These are phyloP conservation scores for Lentinula detonsa DNA, from an alignment of 768 basidiomycete genomes.

Conservation along the genomic window DNA sequence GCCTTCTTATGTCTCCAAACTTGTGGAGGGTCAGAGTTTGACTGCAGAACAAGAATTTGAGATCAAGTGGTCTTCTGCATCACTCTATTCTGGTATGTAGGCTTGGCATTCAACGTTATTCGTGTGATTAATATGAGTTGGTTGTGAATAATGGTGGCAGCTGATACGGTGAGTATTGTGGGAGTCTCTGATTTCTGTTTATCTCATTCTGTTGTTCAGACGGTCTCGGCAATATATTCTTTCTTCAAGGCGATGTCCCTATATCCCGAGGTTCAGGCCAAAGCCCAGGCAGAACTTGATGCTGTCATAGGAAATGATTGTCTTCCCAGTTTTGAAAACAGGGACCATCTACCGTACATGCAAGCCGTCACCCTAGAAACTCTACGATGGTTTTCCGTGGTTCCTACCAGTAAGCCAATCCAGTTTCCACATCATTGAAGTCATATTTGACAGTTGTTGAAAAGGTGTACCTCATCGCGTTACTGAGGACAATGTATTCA, in stretches of 20 bases:
- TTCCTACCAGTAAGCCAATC: neutral
- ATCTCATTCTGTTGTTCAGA: slow-evolving; percentile 7
- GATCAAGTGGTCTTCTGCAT: slow-evolving; percentile 21
- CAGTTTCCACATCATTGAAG: neutral
- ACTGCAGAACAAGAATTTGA: slow-evolving; percentile 14
- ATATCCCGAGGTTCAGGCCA: slow-evolving; percentile 4
- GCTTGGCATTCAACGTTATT: slow-evolving; percentile 4
- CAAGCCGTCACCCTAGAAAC: slow-evolving; percentile 3
- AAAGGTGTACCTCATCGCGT: slow-evolving; percentile 8
- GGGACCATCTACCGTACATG: slow-evolving; percentile 4
- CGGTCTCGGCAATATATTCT: slow-evolving; percentile 17
- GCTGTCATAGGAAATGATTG: slow-evolving; percentile 3
- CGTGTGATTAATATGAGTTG: neutral
- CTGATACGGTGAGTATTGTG: slow-evolving; percentile 15
- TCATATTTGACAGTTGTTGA: neutral
- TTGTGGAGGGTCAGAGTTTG: slow-evolving; percentile 10
- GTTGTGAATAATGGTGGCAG: slow-evolving; percentile 16
- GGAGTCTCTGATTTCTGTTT: neutral
- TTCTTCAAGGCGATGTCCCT: slow-evolving; percentile 24
- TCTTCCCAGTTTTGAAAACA: slow-evolving; percentile 4
- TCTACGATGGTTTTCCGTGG: slow-evolving; percentile 3
- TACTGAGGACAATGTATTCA: slow-evolving; percentile 21
- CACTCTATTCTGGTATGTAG: slow-evolving; percentile 22
- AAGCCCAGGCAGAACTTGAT: slow-evolving; percentile 5
- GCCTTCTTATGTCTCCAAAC: slow-evolving; percentile 13